A percentile compares a stretch with the other conserved stretches of the same genome.
phyloP scores from a whole-genome alignment of 495 filamentous ascomycete species.

The Hypoxylon cercidicola region DNA sequence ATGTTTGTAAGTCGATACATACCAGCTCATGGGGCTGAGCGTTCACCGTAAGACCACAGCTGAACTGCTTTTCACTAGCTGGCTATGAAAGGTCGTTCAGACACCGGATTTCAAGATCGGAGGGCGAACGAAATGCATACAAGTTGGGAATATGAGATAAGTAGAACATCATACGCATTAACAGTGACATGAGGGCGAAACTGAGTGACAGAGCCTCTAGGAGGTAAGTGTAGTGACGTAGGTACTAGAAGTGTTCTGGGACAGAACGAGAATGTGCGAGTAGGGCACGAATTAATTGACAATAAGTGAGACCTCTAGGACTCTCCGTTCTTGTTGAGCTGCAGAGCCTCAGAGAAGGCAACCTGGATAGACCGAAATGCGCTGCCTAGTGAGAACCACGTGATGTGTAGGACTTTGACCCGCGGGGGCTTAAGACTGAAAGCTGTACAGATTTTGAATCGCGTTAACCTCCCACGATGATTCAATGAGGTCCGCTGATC shows the following conservation, averaged over 20 bases:
- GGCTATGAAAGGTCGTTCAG: background rate
- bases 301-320: slow-evolving; percentile 32
- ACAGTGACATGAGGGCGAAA: too few species aligned
- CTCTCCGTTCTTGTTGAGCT: slow-evolving; percentile 3
- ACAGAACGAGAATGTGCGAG: slow-evolving; percentile 3
- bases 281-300: slow-evolving; percentile 19
- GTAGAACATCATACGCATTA: too few species aligned
- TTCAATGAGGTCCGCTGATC: background rate
- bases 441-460: slow-evolving; percentile 7
- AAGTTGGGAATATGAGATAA: too few species aligned
- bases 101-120: background rate
- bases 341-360: slow-evolving; percentile 33
- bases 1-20: background rate
- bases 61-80: background rate
- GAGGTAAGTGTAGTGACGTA: background rate
- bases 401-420: slow-evolving; percentile 37
- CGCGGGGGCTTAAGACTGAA: background rate
- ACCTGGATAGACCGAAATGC: slow-evolving; percentile 22
- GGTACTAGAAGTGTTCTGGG: background rate
- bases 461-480: background rate
- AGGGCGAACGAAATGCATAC: too few species aligned
- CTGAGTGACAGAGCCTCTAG: too few species aligned
- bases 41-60: background rate
- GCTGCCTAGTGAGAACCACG: slow-evolving; percentile 39
- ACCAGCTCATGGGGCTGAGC: background rate